Evolutionary conservation across 2,329 filamentous ascomycete species (phyloP).

Genomic region (Alternaria atra): DNA sequence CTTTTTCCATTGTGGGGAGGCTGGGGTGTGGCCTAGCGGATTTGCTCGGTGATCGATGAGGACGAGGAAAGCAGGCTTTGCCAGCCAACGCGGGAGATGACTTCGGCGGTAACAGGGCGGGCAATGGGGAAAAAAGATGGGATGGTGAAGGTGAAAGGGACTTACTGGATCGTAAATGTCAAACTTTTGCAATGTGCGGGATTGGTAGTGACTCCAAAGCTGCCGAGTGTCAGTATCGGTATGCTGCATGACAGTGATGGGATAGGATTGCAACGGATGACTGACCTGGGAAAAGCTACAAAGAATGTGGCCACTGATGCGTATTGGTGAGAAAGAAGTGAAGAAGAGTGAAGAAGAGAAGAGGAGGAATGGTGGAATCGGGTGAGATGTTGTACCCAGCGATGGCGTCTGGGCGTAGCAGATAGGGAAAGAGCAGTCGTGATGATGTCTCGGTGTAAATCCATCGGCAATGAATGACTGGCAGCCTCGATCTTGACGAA

Average conservation of each 20-base stretch:
- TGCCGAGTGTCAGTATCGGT: constrained; percentile 32
- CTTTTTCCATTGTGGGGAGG: constrained; percentile 1
- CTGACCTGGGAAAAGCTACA: constrained; percentile 55
- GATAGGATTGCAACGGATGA: constrained; percentile 14
- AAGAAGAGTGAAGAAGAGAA: constrained; percentile 41
- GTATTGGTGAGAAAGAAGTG: constrained; percentile 53
- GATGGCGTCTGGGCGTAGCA: constrained; percentile 33
- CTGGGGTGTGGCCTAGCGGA: background rate
- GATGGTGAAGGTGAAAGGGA: constrained; percentile 24
- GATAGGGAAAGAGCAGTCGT: constrained; percentile 40
- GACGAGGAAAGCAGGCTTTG: constrained; percentile 23
- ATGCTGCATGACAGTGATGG: constrained; percentile 1
- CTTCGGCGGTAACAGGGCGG: constrained; percentile 1
- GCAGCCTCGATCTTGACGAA: constrained; percentile 31
- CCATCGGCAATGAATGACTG: constrained; percentile 17
- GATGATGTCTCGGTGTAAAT: constrained; percentile 21
- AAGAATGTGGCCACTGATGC: constrained; percentile 57
- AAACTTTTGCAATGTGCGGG: constrained; percentile 52
- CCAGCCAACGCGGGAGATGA: constrained; percentile 6
- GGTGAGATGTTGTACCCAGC: constrained; percentile 29
- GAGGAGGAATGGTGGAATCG: constrained; percentile 18
- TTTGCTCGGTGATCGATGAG: constrained; percentile 27
- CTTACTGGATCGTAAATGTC: constrained; percentile 53
- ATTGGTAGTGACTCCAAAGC: constrained; percentile 54
- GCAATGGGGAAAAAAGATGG: constrained; percentile 17